Base-by-base conservation (phyloP, 345 rosid genomes). In the Murraya paniculata region DNA sequence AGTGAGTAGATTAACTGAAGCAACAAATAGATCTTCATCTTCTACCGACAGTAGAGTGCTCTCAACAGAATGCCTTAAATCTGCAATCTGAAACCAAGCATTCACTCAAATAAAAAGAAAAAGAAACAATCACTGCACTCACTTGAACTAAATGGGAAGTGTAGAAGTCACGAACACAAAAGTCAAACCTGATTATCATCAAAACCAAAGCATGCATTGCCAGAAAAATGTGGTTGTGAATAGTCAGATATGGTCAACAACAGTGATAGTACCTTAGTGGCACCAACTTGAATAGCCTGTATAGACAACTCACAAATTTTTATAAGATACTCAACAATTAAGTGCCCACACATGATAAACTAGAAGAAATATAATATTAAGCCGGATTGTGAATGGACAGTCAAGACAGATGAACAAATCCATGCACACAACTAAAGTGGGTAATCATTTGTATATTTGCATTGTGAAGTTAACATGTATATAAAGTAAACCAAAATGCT, bases 131-230 rank as follows among this genome's bases (percentile, higher is more conserved):
- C 55, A 58, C 72, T 9, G 38, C 36, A 28, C 3, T 24, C 24
- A 35, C 65, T 14, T 33, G 45, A 73, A 79, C 16, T n/a, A 81
- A 57, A 71, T 73, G 74, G 62, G 35, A 6, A 65, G 68, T 21
- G 57, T 31, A 60, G 65, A 80, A 27, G 38, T 58, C 65, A 75
- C 72, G 68, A 73, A 81, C 30, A 75, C 71, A 64, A 76, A 68
- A 65, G n/a, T n/a, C 81, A 79, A 87, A 94, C 98, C 95, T 90
- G 94, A 73, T 89, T 80, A 77, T 90, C 88, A 79, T 90, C 97
- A 71, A 88, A 88, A 84, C 88, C 89, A 84, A 95, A 87, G 87
- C 88, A 85, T 55, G 89, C 80, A 68, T 83, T 87, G 74, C 85
- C 86, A 74, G 86, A 77, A 59, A 80, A 45, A 82, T 85, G 64